Evolutionary conservation across 2,329 filamentous ascomycete species (phyloP).

Genomic region (Colletotrichum trifolii): DNA sequence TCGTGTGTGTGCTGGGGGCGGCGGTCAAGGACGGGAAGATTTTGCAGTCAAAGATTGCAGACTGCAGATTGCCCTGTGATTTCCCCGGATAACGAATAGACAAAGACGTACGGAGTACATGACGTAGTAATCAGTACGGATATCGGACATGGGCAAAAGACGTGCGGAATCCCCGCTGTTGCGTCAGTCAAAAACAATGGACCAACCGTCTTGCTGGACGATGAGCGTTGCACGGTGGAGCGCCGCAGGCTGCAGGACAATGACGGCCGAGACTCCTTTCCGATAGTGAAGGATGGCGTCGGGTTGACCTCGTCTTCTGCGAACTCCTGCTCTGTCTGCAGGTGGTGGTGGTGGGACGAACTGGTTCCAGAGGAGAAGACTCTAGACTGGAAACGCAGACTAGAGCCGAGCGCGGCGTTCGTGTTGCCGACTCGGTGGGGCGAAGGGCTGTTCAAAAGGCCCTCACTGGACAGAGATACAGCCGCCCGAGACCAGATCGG

Average conservation of each 20-base stretch:
- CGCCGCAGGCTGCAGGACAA: slow-evolving; percentile 17
- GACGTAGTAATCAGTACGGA: no score
- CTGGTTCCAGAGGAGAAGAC: slow-evolving; percentile 7
- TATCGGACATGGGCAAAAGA: slow-evolving; percentile 3
- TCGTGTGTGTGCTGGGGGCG: neutral
- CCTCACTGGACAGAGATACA: slow-evolving; percentile 28
- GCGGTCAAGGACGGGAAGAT: slow-evolving; percentile 5
- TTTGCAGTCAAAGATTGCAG: neutral
- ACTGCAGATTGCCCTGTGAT: neutral
- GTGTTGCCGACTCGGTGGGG: slow-evolving; percentile 29
- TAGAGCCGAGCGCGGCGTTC: slow-evolving; percentile 32
- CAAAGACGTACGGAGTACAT: no score
- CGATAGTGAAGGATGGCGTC: neutral
- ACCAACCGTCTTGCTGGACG: slow-evolving; percentile 14
- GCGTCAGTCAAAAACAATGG: slow-evolving; percentile 24
- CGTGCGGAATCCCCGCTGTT: slow-evolving; percentile 34
- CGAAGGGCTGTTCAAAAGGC: neutral
- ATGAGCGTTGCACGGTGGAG: slow-evolving; percentile 6
- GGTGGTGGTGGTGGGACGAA: slow-evolving; percentile 6
- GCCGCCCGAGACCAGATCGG: slow-evolving; percentile 4
- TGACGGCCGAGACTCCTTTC: neutral
- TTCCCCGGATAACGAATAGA: slow-evolving; percentile 18
- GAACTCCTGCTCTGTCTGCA: slow-evolving; percentile 10
- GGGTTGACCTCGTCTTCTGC: neutral
- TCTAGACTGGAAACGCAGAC: no score